Conservation (phyloP, 345 rosid genomes). For the Arabis alpina region DNA sequence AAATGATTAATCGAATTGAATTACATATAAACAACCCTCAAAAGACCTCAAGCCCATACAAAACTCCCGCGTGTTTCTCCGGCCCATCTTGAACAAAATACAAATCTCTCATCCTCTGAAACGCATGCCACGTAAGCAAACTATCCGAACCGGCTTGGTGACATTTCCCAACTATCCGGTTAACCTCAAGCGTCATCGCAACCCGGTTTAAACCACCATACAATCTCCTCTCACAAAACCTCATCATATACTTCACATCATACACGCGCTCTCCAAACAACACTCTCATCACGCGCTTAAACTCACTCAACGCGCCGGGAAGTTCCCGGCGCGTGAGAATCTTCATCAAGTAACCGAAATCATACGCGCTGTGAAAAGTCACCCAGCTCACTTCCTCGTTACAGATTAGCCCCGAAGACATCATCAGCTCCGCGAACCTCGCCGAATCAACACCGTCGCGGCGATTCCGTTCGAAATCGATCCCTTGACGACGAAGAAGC, state of each 20-base stretch:
- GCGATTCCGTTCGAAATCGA: slow-evolving; percentile 68
- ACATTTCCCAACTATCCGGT: slow-evolving; percentile 78
- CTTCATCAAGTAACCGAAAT: slow-evolving; percentile 84
- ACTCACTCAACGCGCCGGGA: slow-evolving; percentile 58
- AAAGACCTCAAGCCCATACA: slow-evolving; percentile 70
- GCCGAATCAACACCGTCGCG: slow-evolving; percentile 61
- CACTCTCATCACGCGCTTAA: slow-evolving; percentile 50
- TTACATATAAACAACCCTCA: neutral
- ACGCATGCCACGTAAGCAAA: slow-evolving; percentile 86
- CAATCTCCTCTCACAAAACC: slow-evolving; percentile 58
- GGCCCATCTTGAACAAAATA: slow-evolving; percentile 63
- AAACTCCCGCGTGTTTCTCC: slow-evolving; percentile 75
- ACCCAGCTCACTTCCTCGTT: slow-evolving; percentile 86
- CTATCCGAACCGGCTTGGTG: slow-evolving; percentile 97
- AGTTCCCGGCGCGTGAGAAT: slow-evolving; percentile 65
- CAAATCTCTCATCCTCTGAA: slow-evolving; percentile 67
- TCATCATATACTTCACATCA: slow-evolving; percentile 82
- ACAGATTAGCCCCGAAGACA: slow-evolving; percentile 84
- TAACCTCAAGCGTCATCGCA: slow-evolving; percentile 56
- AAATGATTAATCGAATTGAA: slow-evolving; percentile 13
- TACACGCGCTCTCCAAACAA: slow-evolving; percentile 69
- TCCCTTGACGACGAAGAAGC: slow-evolving; percentile 72
- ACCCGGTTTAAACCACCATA: slow-evolving; percentile 82
- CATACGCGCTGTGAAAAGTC: slow-evolving; percentile 92
- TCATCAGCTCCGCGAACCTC: slow-evolving; percentile 74